A percentile compares a stretch with the other conserved stretches of the same genome.
Conservation (phyloP, 2,329 filamentous ascomycete species). For the Trichoderma guizhouense region DNA sequence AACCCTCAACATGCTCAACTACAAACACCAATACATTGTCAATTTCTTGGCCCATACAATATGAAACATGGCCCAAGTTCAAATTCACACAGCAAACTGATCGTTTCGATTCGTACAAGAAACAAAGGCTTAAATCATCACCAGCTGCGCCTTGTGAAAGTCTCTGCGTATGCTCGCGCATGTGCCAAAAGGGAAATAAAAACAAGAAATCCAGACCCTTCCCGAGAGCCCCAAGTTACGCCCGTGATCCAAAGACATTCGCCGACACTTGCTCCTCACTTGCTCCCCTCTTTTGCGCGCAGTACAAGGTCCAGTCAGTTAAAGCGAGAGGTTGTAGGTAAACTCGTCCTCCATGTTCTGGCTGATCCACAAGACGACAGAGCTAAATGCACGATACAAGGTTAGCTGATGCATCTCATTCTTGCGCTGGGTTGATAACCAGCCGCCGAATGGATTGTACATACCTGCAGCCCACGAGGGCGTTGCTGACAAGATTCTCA, state of each 20-base stretch:
- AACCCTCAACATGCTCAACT: background rate
- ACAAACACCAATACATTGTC: background rate
- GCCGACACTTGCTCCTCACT: constrained; percentile 9
- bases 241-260: constrained; percentile 17
- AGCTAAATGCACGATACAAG: constrained; percentile 36
- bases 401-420: background rate
- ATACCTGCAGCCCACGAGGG: constrained; percentile 58
- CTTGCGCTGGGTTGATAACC: too few species aligned
- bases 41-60: background rate
- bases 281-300: background rate
- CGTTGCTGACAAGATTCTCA: constrained; percentile 65
- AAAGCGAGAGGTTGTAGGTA: constrained; percentile 63
- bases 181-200: constrained; percentile 1
- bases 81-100: constrained; percentile 2
- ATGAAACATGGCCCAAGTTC: background rate
- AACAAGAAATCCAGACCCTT: background rate
- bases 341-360: constrained; percentile 74
- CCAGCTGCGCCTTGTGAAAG: background rate
- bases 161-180: background rate
- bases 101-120: background rate
- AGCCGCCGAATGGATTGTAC: constrained; percentile 24
- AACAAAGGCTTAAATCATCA: constrained; percentile 10
- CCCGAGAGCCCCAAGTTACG: constrained; percentile 14
- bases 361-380: constrained; percentile 64
- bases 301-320: constrained; percentile 21